A percentile compares a stretch with the other conserved stretches of the same genome.
phyloP scores from a whole-genome alignment of 1,284 basidiomycete species.

The Malassezia arunalokei region DNA sequence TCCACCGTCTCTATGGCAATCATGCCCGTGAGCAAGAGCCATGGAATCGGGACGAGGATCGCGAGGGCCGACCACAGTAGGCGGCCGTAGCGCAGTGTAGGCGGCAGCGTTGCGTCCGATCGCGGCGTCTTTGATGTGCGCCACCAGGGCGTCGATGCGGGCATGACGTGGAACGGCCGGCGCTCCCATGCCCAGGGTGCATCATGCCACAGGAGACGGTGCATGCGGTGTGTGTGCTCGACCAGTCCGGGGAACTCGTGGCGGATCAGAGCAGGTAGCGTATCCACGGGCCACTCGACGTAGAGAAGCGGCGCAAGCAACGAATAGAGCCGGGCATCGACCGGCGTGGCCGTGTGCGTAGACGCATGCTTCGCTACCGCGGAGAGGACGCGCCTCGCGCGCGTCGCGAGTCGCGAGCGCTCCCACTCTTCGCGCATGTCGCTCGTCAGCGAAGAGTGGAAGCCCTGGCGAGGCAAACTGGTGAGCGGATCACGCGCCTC shows the following conservation, averaged over 20 bases:
- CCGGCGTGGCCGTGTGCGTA: slow-evolving; percentile 5
- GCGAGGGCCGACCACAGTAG: slow-evolving; percentile 26
- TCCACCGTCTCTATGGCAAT: slow-evolving; percentile 25
- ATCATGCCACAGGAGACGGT: slow-evolving; percentile 14
- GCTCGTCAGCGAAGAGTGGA: background rate
- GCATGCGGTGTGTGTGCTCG: slow-evolving; percentile 11
- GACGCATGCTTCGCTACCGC: slow-evolving; percentile 12
- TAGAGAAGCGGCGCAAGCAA: slow-evolving; percentile 25
- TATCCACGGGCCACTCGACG: slow-evolving; percentile 14
- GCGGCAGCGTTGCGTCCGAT: background rate
- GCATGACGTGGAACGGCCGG: background rate
- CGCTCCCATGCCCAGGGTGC: slow-evolving; percentile 1
- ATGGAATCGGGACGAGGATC: slow-evolving; percentile 27
- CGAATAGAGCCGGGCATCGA: slow-evolving; percentile 24
- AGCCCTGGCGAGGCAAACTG: background rate
- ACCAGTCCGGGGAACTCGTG: slow-evolving; percentile 17
- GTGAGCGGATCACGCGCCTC: slow-evolving; percentile 14
- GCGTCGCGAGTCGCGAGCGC: slow-evolving; percentile 12
- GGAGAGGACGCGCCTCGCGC: slow-evolving; percentile 17
- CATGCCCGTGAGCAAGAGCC: slow-evolving; percentile 31
- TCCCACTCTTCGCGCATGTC: slow-evolving; percentile 13
- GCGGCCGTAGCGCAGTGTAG: slow-evolving; percentile 21
- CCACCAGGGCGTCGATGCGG: background rate
- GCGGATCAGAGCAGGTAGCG: slow-evolving; percentile 16
- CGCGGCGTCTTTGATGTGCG: background rate